These are phyloP conservation scores for Apiotrichum veenhuisii DNA, from an alignment of 1,284 basidiomycete genomes.

Conservation along the genomic window DNA sequence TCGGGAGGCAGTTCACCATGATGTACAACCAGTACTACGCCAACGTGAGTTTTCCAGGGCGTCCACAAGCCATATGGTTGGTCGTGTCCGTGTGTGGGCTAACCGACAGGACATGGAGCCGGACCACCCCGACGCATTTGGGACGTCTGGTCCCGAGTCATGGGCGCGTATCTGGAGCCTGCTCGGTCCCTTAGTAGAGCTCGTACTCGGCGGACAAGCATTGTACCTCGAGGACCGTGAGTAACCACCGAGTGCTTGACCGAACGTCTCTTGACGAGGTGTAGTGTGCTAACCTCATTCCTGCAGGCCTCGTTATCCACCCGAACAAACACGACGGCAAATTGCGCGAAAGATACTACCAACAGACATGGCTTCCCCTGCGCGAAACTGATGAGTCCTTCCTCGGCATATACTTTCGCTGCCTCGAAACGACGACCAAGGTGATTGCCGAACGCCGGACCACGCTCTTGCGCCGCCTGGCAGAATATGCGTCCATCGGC, in stretches of 20 bases:
- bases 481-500: slow-evolving; percentile 35
- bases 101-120: not conserved
- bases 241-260: no score
- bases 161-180: slow-evolving; percentile 36
- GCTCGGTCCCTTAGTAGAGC: not conserved
- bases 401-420: slow-evolving; percentile 40
- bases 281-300: no score
- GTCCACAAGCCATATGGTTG: not conserved
- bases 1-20: slow-evolving; percentile 33
- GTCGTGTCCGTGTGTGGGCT: not conserved
- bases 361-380: not conserved
- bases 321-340: not conserved
- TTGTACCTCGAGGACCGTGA: no score
- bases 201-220: no score
- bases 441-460: slow-evolving; percentile 30
- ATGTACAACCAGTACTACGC: slow-evolving; percentile 44
- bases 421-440: slow-evolving; percentile 32
- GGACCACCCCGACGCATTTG: slow-evolving; percentile 8
- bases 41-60: not conserved
- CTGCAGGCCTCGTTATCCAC: not conserved
- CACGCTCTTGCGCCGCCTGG: slow-evolving; percentile 34
- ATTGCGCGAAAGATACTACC: not conserved
- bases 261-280: no score
- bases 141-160: not conserved
- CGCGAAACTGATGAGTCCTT: slow-evolving; percentile 31